Evolutionary conservation across 2,329 filamentous ascomycete genomes (phyloP).

Genomic region (Septoria petroselini): DNA sequence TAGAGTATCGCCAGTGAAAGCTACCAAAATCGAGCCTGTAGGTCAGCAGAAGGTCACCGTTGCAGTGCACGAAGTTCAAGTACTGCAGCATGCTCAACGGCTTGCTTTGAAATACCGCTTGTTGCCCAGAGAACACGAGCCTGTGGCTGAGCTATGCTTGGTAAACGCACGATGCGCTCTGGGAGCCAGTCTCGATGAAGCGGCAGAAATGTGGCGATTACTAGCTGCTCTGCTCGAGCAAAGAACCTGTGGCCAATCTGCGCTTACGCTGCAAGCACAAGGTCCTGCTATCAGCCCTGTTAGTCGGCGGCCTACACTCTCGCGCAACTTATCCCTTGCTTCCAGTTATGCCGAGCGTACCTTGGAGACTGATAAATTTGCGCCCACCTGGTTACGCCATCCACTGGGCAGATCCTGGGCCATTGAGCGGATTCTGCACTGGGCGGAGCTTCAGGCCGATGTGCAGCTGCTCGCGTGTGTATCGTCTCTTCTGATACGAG

Average conservation of each 20-base stretch:
- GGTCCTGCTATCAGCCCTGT: constrained; percentile 50
- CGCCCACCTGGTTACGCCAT: constrained; percentile 40
- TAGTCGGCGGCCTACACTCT: constrained; percentile 10
- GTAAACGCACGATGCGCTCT: constrained; percentile 79
- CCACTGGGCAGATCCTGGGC: constrained; percentile 56
- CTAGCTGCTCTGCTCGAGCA: constrained; percentile 73
- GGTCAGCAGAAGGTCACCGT: constrained; percentile 64
- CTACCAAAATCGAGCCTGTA: constrained; percentile 12
- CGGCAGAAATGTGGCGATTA: constrained; percentile 81
- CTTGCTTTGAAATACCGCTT: constrained; percentile 79
- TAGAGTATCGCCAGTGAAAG: constrained; percentile 36
- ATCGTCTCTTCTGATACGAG: constrained; percentile 57
- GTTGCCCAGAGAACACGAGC: constrained; percentile 64
- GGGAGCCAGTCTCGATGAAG: constrained; percentile 65
- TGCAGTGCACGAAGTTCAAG: constrained; percentile 66
- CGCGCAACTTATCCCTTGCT: constrained; percentile 14
- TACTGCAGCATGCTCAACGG: constrained; percentile 73
- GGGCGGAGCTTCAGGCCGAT: constrained; percentile 60
- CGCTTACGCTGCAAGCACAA: not conserved
- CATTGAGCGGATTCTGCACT: constrained; percentile 55
- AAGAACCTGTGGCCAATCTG: constrained; percentile 41
- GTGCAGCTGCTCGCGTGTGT: constrained; percentile 65
- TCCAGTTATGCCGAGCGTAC: not conserved
- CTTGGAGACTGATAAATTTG: not conserved
- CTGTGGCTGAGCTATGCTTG: constrained; percentile 66